A percentile compares a stretch with the other conserved stretches of the same genome.
Conservation (phyloP, 768 basidiomycete species). For the Mycena capillaripes region DNA sequence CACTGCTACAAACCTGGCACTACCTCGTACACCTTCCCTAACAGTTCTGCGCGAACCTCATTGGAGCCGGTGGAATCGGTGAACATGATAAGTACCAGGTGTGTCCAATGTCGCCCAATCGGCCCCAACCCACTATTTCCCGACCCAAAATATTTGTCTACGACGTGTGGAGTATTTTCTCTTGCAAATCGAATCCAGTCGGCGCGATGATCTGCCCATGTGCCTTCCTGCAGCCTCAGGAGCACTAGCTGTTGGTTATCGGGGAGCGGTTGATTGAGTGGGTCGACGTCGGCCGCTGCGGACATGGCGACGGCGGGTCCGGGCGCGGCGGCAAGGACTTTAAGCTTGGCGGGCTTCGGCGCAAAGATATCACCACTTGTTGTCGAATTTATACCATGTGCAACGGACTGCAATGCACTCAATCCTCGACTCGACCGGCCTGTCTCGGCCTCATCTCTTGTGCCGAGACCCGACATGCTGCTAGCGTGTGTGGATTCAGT, state of each 20-base stretch:
- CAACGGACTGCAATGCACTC: constrained; percentile 6
- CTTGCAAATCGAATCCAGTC: not conserved
- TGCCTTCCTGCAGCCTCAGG: constrained; percentile 3
- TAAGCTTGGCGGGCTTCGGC: not conserved
- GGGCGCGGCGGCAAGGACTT: not conserved
- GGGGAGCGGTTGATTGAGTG: not conserved
- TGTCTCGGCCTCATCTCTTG: not conserved
- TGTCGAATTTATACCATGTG: not conserved
- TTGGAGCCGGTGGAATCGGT: not conserved
- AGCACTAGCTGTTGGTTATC: not conserved
- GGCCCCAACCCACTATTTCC: not conserved
- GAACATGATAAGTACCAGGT: not conserved
- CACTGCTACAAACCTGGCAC: not conserved
- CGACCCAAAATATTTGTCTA: constrained; percentile 12
- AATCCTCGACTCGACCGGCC: not conserved
- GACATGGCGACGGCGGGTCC: not conserved
- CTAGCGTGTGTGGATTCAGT: not conserved
- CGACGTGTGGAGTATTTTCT: not conserved
- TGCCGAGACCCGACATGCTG: not conserved
- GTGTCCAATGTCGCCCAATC: constrained; percentile 15
- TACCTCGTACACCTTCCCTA: constrained; percentile 12
- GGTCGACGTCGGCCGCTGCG: too few species aligned
- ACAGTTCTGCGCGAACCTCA: not conserved
- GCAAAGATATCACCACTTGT: not conserved
- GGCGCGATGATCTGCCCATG: constrained; percentile 12